Base-by-base conservation (phyloP, 1,139 yeast genomes). In the Debaryomyces sp. region DNA sequence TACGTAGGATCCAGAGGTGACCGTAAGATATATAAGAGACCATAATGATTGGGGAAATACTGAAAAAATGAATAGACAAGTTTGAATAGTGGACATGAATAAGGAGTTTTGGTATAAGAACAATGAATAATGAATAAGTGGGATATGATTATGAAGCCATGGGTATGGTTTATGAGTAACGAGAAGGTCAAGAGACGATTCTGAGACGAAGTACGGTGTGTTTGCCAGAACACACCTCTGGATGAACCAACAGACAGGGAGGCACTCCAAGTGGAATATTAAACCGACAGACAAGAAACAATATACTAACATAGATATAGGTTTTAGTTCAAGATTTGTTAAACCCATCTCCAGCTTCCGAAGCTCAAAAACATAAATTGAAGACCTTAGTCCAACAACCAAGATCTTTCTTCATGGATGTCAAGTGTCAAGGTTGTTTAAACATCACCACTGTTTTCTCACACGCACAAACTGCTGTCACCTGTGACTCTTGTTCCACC, bases 381-480 rank as follows among this genome's bases (percentile, higher is more conserved):
- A 91, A 90, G 91, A 86, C 89, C 72, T 87, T 91, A 73, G 97
- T 91, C 63, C 96, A 90, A 75, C 75, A 87, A 61, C 97, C 97
- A 77, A 88, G 96, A 84, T 89, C 96, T 56, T 90, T 82, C 87
- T 91, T 90, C 89, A 89, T 91, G 96, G 97, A 90, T 71, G 96
- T 90, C 66, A 89, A 89, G 80, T 90, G 96, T 81, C 96, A 94
- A 77, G 97, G 97, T 68, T 91, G 97, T 81, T 83, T 90, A 76
- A 86, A 86, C 85, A 91, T 91, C 82, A 89, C 97, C 78, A 90
- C 96, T 63, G 96, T 91, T 67, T 91, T 90, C 87, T 91, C 97
- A 61, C 97, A 91, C 81, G 96, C 97, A 60, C 97, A 90, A 82
- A 90, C 97, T 65, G 96, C 96, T 68, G 97, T 91, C 73, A 87